Evolutionary conservation across 305 asterid species (phyloP).

Genomic region (Fraxinus dipetala): DNA sequence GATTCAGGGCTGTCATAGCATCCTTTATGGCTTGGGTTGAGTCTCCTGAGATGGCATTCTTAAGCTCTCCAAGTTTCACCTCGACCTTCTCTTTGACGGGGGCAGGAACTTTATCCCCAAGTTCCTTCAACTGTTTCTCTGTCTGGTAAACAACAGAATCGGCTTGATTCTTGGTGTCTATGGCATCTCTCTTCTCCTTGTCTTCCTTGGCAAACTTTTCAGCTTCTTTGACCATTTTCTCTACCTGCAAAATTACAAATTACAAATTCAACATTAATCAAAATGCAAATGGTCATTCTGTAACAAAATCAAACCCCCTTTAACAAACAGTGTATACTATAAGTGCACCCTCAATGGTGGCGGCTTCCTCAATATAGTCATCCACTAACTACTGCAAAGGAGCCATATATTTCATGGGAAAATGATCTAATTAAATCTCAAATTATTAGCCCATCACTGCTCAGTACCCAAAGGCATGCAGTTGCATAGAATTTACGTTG

Average conservation of each 20-base stretch:
- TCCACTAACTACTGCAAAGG: neutral
- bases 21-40: conserved; percentile 83
- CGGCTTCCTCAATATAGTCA: neutral
- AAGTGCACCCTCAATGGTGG: neutral
- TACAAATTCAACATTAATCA: neutral
- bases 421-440: neutral
- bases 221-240: conserved; percentile 92
- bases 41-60: conserved; percentile 74
- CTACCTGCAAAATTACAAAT: conserved; percentile 46
- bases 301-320: neutral
- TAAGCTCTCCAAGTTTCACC: conserved; percentile 84
- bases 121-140: conserved; percentile 93
- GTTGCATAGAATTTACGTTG: neutral
- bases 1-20: conserved; percentile 82
- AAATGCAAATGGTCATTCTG: neutral
- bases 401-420: neutral
- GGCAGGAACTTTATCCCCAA: conserved; percentile 88
- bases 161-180: conserved; percentile 94
- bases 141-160: conserved; percentile 96
- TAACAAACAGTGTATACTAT: neutral
- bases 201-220: conserved; percentile 90
- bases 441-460: neutral
- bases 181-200: conserved; percentile 96
- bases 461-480: neutral
- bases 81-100: conserved; percentile 88